Conservation (phyloP, 1,284 basidiomycete species). For the Ganoderma resinaceum region DNA sequence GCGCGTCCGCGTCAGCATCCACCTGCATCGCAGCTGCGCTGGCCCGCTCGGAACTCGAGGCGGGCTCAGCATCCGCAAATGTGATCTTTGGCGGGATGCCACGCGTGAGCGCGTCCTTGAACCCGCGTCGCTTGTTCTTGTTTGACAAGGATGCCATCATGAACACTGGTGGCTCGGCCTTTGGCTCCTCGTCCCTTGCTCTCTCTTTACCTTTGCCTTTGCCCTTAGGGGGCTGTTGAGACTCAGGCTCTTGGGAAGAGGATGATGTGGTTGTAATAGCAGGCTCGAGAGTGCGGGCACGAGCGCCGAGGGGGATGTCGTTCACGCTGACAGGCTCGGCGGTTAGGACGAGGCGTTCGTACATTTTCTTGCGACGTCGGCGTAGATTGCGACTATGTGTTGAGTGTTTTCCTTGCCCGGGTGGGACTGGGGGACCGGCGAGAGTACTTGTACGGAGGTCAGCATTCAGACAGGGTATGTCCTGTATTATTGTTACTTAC, state of each 20-base stretch:
- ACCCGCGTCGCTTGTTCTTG: conserved; percentile 78
- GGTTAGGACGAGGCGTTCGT: conserved; percentile 37
- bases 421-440: conserved; percentile 51
- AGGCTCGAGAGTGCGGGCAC: conserved; percentile 22
- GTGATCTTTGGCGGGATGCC: conserved; percentile 63
- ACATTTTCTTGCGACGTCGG: conserved; percentile 56
- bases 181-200: neutral
- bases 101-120: conserved; percentile 57
- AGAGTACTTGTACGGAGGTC: conserved; percentile 10
- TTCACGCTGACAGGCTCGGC: conserved; percentile 41
- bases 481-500: neutral
- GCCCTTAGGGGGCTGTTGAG: neutral
- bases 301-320: conserved; percentile 42
- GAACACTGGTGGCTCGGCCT: conserved; percentile 32
- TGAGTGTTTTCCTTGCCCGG: conserved; percentile 69
- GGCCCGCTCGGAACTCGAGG: conserved; percentile 9
- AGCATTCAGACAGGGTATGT: neutral
- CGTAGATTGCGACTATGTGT: conserved; percentile 74
- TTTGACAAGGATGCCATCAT: conserved; percentile 71
- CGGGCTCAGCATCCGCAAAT: conserved; percentile 47
- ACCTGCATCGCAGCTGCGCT: conserved; percentile 13
- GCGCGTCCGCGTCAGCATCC: conserved; percentile 20
- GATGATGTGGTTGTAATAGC: neutral
- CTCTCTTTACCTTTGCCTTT: conserved; percentile 12
- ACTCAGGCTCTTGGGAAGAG: neutral